These are phyloP conservation scores for Prunus padus DNA, from an alignment of 306 rosid species.

Conservation along the genomic window DNA sequence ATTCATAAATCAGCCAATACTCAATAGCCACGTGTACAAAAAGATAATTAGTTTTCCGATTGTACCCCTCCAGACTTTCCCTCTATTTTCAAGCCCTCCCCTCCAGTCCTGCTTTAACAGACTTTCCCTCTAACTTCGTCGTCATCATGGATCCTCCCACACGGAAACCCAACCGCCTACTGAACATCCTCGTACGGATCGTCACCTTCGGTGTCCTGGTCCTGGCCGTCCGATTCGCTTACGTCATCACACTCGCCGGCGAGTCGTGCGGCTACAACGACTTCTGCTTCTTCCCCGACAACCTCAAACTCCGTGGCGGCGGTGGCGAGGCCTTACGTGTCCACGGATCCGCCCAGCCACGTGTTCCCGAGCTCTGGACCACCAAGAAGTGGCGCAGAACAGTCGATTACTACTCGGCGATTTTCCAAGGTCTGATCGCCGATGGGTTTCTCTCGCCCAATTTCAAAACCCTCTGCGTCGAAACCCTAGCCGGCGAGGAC, in stretches of 20 bases:
- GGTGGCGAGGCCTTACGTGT: neutral
- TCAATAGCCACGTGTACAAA: neutral
- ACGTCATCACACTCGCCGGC: constrained; percentile 41
- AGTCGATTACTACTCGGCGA: constrained; percentile 41
- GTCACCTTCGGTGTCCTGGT: constrained; percentile 45
- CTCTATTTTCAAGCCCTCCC: neutral
- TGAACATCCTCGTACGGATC: constrained; percentile 33
- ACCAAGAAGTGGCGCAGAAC: constrained; percentile 38
- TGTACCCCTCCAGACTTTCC: neutral
- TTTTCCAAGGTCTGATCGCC: constrained; percentile 45
- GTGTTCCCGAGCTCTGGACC: constrained; percentile 1
- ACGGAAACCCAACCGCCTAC: constrained; percentile 21
- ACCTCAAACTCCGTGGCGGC: neutral
- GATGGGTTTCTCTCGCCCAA: constrained; percentile 41
- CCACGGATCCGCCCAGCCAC: neutral
- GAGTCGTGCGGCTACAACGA: constrained; percentile 36
- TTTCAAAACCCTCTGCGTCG: constrained; percentile 45
- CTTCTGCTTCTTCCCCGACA: constrained; percentile 46
- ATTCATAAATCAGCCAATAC: neutral
- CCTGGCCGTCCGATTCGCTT: constrained; percentile 43
- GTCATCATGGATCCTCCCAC: constrained; percentile 34
- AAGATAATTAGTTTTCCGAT: neutral
- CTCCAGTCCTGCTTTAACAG: neutral
- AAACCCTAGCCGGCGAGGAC: constrained; percentile 41
- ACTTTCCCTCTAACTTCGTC: neutral